Evolutionary conservation across 208 protist species (phyloP), one percentile per base, ranked within the genome.

Genomic region (Naegleria gruberi): DNA sequence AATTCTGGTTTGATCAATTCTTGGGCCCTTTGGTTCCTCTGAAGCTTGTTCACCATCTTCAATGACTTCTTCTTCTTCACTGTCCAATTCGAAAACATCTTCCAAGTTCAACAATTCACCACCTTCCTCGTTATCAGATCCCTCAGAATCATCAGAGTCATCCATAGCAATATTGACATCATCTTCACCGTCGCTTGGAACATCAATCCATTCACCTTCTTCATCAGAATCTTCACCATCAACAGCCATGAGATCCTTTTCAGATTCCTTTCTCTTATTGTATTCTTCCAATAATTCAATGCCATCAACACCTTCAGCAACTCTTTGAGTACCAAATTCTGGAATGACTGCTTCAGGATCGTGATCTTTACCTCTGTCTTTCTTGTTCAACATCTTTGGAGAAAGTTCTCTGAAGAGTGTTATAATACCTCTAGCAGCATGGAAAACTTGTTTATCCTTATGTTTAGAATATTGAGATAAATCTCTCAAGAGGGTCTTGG

Each of bases 361-460:
- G 4, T 12, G 7, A 6, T 57, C 34, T 34, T 65, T 93, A 45
- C 95, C 96, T 23, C 98, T 95, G 77, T 98, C 94, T 91, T 98
- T 98, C 42, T 94, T 94, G 17, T 94, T 95, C n/a, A 99, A 93
- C n/a, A 99, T 88, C 51, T 96, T 94, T 19, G 98, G 98, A 91
- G 98, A 96, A 17, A 97, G 93, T 30, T 97, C 96, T 86, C 98
- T 96, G 92, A 96, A 99, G 10, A 99, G 94, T 89, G 97, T 94
- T 87, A 99, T 96, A 30, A 99, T 93, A 77, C 96, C 96, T 73
- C 96, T 94, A 0, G 97, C 95, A 5, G 98, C 97, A 95, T 98
- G 98, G 73, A 98, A 96, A 1, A 99, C 97, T 90, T 97, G 95
- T 89, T 98, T 97, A 90, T 99, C 96, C n/a, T 97, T 95, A 17